Percentiles rank a stretch among this genome's conserved stretches.
These are phyloP conservation scores for Helotiales sp. DNA, from an alignment of 2,329 filamentous ascomycete species.

Conservation along the genomic window DNA sequence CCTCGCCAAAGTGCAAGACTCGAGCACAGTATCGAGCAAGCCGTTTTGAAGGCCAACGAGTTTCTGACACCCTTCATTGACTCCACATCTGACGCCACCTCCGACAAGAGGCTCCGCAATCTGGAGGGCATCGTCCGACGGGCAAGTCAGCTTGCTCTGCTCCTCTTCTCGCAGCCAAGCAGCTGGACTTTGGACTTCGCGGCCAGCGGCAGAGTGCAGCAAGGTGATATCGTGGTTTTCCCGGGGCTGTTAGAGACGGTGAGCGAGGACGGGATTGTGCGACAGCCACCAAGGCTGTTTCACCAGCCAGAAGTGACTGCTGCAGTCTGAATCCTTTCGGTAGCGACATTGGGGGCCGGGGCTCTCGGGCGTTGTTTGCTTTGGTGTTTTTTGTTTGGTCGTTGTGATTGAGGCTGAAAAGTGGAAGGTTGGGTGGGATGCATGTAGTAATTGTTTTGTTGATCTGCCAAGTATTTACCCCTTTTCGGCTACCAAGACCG, in stretches of 20 bases:
- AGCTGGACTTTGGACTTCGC: slow-evolving; percentile 16
- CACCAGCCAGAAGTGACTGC: slow-evolving; percentile 15
- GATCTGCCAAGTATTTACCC: background rate
- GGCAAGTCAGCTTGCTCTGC: slow-evolving; percentile 28
- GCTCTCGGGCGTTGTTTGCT: background rate
- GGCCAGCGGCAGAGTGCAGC: background rate
- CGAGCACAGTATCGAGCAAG: slow-evolving; percentile 11
- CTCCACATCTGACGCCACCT: background rate
- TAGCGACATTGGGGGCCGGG: background rate
- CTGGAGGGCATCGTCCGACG: slow-evolving; percentile 26
- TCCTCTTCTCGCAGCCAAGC: slow-evolving; percentile 30
- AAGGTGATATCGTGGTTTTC: slow-evolving; percentile 24
- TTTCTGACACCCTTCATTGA: slow-evolving; percentile 25
- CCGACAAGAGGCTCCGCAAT: slow-evolving; percentile 15
- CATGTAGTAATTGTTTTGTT: background rate
- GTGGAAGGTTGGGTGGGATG: background rate
- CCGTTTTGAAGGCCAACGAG: slow-evolving; percentile 14
- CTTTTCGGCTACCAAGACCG: slow-evolving; percentile 1
- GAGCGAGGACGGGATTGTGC: slow-evolving; percentile 20
- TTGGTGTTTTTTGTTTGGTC: background rate
- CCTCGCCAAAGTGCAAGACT: slow-evolving; percentile 15
- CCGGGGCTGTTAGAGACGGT: slow-evolving; percentile 25
- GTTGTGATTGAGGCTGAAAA: background rate
- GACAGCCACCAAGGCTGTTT: slow-evolving; percentile 24
- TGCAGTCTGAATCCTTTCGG: background rate